Conservation (phyloP, 225 moss, liverwort and hornwort species). For the Polytrichum commune region DNA sequence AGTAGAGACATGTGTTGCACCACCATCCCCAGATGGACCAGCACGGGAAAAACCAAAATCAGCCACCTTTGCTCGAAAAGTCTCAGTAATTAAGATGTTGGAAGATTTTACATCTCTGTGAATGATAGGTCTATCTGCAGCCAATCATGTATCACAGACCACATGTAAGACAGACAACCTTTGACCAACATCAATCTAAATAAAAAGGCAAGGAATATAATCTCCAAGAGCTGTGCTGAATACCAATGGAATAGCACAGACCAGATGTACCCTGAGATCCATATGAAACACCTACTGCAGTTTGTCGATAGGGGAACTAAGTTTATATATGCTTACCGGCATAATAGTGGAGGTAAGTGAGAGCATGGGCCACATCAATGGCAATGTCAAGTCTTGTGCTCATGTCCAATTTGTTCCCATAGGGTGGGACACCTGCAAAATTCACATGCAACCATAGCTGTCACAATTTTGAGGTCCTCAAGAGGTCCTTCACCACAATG, state of each 20-base stretch:
- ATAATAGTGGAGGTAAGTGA: constrained; percentile 59
- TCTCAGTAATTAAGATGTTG: constrained; percentile 56
- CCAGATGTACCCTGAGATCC: too few relatives aligned
- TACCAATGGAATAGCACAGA: background rate
- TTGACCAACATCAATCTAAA: too few relatives aligned
- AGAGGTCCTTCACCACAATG: background rate
- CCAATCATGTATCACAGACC: constrained; percentile 5
- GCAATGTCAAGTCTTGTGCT: constrained; percentile 59
- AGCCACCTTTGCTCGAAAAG: constrained; percentile 58
- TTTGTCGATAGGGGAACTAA: too few relatives aligned
- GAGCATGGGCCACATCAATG: constrained; percentile 60
- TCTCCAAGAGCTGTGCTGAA: background rate
- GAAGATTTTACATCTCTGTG: constrained; percentile 62
- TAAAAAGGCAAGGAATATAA: too few relatives aligned
- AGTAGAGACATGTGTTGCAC: constrained; percentile 58
- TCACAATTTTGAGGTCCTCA: background rate
- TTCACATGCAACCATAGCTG: constrained; percentile 1
- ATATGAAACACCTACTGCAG: too few relatives aligned
- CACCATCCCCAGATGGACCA: constrained; percentile 53
- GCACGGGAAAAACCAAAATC: constrained; percentile 64
- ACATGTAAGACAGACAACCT: background rate
- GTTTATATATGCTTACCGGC: constrained; percentile 27
- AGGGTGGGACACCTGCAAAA: constrained; percentile 33
- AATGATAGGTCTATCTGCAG: constrained; percentile 57
- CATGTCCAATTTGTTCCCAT: constrained; percentile 49